Base-by-base conservation (phyloP, 106 monocot genomes). In the Agapanthus africanus region DNA sequence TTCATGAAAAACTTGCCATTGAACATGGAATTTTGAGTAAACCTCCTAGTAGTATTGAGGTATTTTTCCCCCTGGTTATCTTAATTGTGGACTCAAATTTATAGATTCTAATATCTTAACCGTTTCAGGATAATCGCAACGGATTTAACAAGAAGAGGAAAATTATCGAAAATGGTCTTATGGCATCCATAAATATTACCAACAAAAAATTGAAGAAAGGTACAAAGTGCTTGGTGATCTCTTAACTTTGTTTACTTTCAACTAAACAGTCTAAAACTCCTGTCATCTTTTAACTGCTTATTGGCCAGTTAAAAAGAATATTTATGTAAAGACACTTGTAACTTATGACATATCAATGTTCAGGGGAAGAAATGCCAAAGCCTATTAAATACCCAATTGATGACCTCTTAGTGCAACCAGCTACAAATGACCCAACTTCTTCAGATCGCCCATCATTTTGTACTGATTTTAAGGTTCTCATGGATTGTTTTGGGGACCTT, bases 401-500 rank as follows among this genome's bases (percentile, higher is more conserved):
- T 51, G 95, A 95, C 47, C 81, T 81, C 61, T 70, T 88, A 23
- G 85, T 97, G 64, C 52, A 76, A 66, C 76, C 86, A 79, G 68
- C 77, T 62, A 47, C 74, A 39, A 76, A 81, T 80, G 94, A 91
- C 71, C 85, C 80, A 6, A 16, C 67, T 37, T 78, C 88, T 59
- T 67, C 80, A 30, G 75, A 86, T 40, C 66, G 88, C 11, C 95
- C 91, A 63, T 63, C 74, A 36, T 78, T 78, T 4, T 86, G 68
- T 66, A 82, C 70, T 13, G 82, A 91, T 46, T 95, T 95, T 68
- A 66, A 37, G 38, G 91, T 95, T 63, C 95, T 91, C 38, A 82
- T 91, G 83, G 84, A 84, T 57, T 95, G 90, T 79, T 86, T 91
- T 40, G 95, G 95, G 27, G 85, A 91, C 69, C 91, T 95, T 66